Base-by-base conservation (phyloP, 2,329 filamentous ascomycete species). In the Nemania diffusa region DNA sequence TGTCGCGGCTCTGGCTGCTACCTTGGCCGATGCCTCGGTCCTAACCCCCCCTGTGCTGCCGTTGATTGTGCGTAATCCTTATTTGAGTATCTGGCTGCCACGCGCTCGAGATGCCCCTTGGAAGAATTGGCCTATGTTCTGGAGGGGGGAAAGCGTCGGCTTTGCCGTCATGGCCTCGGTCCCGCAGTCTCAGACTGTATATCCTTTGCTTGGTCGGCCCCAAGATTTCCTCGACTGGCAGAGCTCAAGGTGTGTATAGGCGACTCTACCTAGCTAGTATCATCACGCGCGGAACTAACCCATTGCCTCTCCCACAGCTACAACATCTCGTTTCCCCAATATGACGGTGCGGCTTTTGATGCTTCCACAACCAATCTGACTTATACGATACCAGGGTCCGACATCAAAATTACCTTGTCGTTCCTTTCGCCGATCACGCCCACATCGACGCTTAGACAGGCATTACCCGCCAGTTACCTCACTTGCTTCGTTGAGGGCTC, bases 91-190 rank as follows among this genome's bases (percentile, higher is more conserved):
- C 37, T 89, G 87, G 87, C 76, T 93, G 64, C 83, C 84, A 55
- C 85, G 87, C 78, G 92, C 92, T 46, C 86, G 93, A 72, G 86
- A 91, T 63, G 85, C 85, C 52, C 93, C 93, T 1, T 97, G 93
- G 93, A 86, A 88, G 61, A 87, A 88, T 80, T 97, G 93, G 93
- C 93, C 93, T 26, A 95, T 95, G 78, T 94, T 94, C 78, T 94
- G 90, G 84, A 92, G 90, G 6, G 91, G 92, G 37, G 74, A 72
- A 24, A 75, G 73, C 15, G 76, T 86, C 60, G 84, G 84, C 13
- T 84, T 87, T 71, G 83, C 83, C 3, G 77, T 85, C 50, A 83
- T 87, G 80, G 83, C 82, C 26, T 79, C 80, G 1, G 78, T 84
- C 27, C 81, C 82, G 0, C 76, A 78, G 5, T 78, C 79, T 3